Base-by-base conservation (phyloP, 495 filamentous ascomycete genomes). In the Penicillium longicatenatum region DNA sequence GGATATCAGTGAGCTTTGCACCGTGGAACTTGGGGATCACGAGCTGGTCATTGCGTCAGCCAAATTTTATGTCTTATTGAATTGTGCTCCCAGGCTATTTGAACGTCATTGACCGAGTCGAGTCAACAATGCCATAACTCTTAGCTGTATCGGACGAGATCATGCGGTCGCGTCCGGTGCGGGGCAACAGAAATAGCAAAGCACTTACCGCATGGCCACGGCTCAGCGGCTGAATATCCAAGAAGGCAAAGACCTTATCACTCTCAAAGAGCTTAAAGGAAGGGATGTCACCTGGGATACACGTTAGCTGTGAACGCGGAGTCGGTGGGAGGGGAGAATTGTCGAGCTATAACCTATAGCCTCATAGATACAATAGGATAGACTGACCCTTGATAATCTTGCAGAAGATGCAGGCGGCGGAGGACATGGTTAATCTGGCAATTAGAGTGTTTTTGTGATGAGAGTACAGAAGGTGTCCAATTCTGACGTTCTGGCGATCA, bases 11-110 rank as follows among this genome's bases (percentile, higher is more conserved):
- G 14, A 99, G 83, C 75, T 96, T 97, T 50, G 82, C 89, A 74
- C 94, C 93, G 79, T 99, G 94, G 78, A 82, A 82, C 79, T 98
- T 99, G 56, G 94, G 94, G 69, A 99, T 96, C 42, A 99, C 87
- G 70, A 98, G 91, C 93, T 96, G 47, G 45, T 53, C 6, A 29
- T 43, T 16, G 8, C 1, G 56, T 58, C 50, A 63, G 60, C 29
- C 10, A 22, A 6, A 22, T 20, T 7, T 33, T 10, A 22, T 16
- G 2, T 43, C 14, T 6, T 3, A 26, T 16, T 14, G 17, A 2
- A 49, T 2, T 35, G 17, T 22, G 11, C 0, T 1, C 11, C 4
- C 4, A 14, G 8, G 42, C 42, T 22, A 21, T 45, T 1, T 1
- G 8, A 8, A 5, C 7, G 41, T 41, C 0, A 52, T 52, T n/a